These are phyloP conservation scores for Globisporangium parvum DNA, from an alignment of 352 stramenopile species.

Conservation along the genomic window DNA sequence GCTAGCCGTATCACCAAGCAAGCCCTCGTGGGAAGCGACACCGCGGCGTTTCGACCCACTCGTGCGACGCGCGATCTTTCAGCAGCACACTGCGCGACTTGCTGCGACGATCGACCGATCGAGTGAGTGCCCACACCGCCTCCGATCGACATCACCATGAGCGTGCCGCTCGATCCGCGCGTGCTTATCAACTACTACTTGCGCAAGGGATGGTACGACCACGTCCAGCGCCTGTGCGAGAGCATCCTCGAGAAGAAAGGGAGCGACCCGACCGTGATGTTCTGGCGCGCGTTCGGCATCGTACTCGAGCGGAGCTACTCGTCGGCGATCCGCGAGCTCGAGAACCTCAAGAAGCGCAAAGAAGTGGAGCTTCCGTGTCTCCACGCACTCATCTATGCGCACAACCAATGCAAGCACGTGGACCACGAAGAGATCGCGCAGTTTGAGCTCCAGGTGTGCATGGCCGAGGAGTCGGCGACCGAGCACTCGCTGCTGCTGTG, in stretches of 20 bases:
- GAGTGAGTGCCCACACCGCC: no score
- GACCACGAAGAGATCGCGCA: constrained; percentile 77
- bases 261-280: constrained; percentile 71
- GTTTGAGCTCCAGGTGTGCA: constrained; percentile 71
- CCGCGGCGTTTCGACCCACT: not conserved
- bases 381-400: constrained; percentile 70
- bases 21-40: not conserved
- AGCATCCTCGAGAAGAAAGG: constrained; percentile 75
- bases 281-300: constrained; percentile 85
- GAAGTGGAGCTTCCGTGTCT: constrained; percentile 78
- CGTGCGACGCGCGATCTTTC: not conserved
- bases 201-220: constrained; percentile 83
- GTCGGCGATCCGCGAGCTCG: constrained; percentile 81
- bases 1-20: not conserved
- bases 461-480: constrained; percentile 64
- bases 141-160: not conserved
- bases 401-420: constrained; percentile 71
- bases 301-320: constrained; percentile 70
- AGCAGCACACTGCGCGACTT: no score
- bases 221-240: constrained; percentile 81
- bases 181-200: constrained; percentile 87
- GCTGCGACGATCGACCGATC: no score
- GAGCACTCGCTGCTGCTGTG: constrained; percentile 57
- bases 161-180: constrained; percentile 37
- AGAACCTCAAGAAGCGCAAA: constrained; percentile 72